Evolutionary conservation across 2,329 filamentous ascomycete genomes (phyloP).

Genomic region (Aspergillus floridensis): DNA sequence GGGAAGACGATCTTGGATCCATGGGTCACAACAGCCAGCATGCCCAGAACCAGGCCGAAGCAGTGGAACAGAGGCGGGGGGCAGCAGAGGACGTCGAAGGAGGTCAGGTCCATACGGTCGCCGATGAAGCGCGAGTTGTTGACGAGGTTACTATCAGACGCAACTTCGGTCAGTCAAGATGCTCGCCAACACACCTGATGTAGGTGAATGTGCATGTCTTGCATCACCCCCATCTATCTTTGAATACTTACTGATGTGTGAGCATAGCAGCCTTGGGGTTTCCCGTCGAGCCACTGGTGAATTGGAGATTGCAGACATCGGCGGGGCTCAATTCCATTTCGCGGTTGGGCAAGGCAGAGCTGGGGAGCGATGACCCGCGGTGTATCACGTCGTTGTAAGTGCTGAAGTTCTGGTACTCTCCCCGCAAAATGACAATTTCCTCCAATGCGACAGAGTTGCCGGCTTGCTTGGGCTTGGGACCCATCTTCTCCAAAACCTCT

Average conservation of each 20-base stretch:
- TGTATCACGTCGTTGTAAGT: slow-evolving; percentile 61
- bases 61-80: slow-evolving; percentile 83
- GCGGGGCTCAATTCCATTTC: slow-evolving; percentile 59
- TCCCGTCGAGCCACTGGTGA: slow-evolving; percentile 72
- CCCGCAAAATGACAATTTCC: slow-evolving; percentile 61
- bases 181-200: too few species aligned
- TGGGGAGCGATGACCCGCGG: slow-evolving; percentile 50
- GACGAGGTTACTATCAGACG: slow-evolving; percentile 40
- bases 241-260: slow-evolving; percentile 58
- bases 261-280: slow-evolving; percentile 72
- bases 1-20: slow-evolving; percentile 75
- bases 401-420: slow-evolving; percentile 53
- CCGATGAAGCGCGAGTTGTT: slow-evolving; percentile 71
- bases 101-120: slow-evolving; percentile 68
- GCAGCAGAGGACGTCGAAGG: slow-evolving; percentile 70
- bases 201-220: too few species aligned
- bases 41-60: slow-evolving; percentile 75
- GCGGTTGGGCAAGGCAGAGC: slow-evolving; percentile 52
- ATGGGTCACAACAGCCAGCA: slow-evolving; percentile 70
- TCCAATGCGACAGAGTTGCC: slow-evolving; percentile 39
- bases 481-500: slow-evolving; percentile 56
- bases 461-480: slow-evolving; percentile 29
- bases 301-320: slow-evolving; percentile 71
- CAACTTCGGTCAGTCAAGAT: background rate
- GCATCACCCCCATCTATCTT: background rate